A percentile compares a stretch with the other conserved stretches of the same genome.
Evolutionary conservation across 1,284 basidiomycete genomes (phyloP).

Genomic region (Phylloboletellus chloephorus): DNA sequence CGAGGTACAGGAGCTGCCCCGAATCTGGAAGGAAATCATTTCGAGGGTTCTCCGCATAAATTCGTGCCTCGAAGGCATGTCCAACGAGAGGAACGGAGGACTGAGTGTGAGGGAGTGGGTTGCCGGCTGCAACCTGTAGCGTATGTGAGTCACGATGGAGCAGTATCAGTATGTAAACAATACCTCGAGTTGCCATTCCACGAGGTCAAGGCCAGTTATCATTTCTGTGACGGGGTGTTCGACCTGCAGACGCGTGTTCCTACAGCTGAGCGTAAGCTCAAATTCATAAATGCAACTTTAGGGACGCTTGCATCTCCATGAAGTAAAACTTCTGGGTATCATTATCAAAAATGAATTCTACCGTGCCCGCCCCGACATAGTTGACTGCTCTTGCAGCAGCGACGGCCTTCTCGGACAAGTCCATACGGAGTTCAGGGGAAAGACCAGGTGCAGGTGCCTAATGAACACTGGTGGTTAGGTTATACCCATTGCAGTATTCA

Average conservation of each 20-base stretch:
- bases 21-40: constrained; percentile 92
- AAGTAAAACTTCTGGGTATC: constrained; percentile 82
- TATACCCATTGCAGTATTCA: neutral
- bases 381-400: constrained; percentile 88
- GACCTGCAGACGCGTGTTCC: constrained; percentile 91
- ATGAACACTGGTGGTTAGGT: constrained; percentile 1
- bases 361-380: constrained; percentile 88
- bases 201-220: constrained; percentile 89
- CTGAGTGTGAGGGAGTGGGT: constrained; percentile 76
- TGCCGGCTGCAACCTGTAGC: constrained; percentile 77
- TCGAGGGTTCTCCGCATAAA: constrained; percentile 94
- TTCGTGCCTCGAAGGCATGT: constrained; percentile 94
- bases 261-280: constrained; percentile 26
- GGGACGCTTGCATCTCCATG: constrained; percentile 78
- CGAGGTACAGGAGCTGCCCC: constrained; percentile 75
- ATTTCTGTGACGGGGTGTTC: constrained; percentile 96
- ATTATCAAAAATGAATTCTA: constrained; percentile 93
- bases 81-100: constrained; percentile 78
- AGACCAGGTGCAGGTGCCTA: constrained; percentile 89
- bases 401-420: constrained; percentile 83
- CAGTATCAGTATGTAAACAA: constrained; percentile 3
- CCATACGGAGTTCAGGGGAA: constrained; percentile 65
- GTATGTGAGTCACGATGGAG: constrained; percentile 1
- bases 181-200: constrained; percentile 90
- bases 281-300: neutral